Conservation (phyloP, 768 basidiomycete species). For the Rhodotorula babjevae region DNA sequence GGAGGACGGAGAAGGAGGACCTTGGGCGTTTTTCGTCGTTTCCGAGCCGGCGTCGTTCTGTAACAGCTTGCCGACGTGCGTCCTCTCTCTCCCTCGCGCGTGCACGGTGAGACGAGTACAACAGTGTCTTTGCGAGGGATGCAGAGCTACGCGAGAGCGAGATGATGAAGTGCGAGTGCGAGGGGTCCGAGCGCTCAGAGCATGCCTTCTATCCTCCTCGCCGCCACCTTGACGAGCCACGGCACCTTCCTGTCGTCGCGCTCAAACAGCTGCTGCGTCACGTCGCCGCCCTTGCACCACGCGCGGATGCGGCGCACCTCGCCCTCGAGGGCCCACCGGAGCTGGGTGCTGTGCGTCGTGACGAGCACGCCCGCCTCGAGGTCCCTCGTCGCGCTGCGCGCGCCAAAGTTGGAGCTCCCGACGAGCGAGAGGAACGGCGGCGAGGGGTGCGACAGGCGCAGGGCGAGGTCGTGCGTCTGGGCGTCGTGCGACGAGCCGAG, state of each 20-base stretch:
- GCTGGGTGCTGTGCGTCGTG: slow-evolving; percentile 22
- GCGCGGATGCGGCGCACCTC: slow-evolving; percentile 36
- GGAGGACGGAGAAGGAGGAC: too few relatives aligned
- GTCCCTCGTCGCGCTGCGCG: slow-evolving; percentile 39
- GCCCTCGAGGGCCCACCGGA: slow-evolving; percentile 31
- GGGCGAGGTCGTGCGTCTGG: slow-evolving; percentile 23
- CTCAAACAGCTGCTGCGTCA: slow-evolving; percentile 33
- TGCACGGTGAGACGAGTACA: too few relatives aligned
- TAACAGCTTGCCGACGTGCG: too few relatives aligned
- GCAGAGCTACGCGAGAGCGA: neutral
- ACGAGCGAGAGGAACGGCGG: slow-evolving; percentile 41
- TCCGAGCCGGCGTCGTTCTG: too few relatives aligned
- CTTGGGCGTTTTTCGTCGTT: neutral
- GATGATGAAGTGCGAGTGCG: too few relatives aligned
- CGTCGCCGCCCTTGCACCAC: slow-evolving; percentile 17
- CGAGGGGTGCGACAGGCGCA: slow-evolving; percentile 8
- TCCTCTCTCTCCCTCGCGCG: too few relatives aligned
- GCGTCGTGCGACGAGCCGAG: slow-evolving; percentile 11
- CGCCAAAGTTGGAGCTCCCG: slow-evolving; percentile 43
- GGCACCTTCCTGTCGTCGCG: slow-evolving; percentile 37
- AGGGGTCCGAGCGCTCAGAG: neutral
- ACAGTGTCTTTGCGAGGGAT: neutral
- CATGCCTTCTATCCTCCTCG: slow-evolving; percentile 30
- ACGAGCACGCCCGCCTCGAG: slow-evolving; percentile 41
- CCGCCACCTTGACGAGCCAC: slow-evolving; percentile 36